Evolutionary conservation across 2,329 filamentous ascomycete genomes (phyloP), one percentile per base, ranked within the genome.

Genomic region (Cladorrhinum sp.): DNA sequence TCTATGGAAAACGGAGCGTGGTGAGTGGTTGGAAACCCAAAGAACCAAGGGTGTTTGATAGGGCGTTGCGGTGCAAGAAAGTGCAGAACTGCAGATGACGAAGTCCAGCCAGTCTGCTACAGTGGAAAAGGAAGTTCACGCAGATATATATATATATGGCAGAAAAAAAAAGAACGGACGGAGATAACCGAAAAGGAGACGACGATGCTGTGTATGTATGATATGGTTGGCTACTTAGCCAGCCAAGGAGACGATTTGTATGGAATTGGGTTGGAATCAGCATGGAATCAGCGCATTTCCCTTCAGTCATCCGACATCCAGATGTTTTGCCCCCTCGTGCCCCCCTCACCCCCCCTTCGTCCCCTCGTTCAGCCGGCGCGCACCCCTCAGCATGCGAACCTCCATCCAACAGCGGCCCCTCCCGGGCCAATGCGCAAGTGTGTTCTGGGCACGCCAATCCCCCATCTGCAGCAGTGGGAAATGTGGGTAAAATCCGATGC

Each of bases 261-360:
- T 12, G 41, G 20, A 22, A 45, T 20, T 13, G 41, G 41, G 16
- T 45, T 45, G 41, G 41, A 45, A 45, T 45, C 41, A 5, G 36
- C 24, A 18, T 24, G 38, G 52, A 64, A 65, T 60, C 59, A 62
- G 59, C 60, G 59, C 64, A 66, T 62, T 27, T 45, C 54, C 59
- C 48, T 55, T 56, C 57, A 61, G 58, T 64, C 59, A 62, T 61
- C 55, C 50, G 55, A 57, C 45, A 58, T 45, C 54, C 25, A 32
- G 32, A 18, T 61, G 56, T 53, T 50, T n/a, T 55, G 52, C 62
- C 50, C 41, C 41, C 41, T 55, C 49, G 32, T 36, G 7, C 32
- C 16, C 41, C 41, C 41, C 29, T 32, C 29, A 13, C 13, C 29
- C 29, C 29, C 29, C 29, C 29, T 13, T 20, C 41, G 12, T 36